phyloP scores from a whole-genome alignment of 2,329 filamentous ascomycete species.

The Phoma sp. region DNA sequence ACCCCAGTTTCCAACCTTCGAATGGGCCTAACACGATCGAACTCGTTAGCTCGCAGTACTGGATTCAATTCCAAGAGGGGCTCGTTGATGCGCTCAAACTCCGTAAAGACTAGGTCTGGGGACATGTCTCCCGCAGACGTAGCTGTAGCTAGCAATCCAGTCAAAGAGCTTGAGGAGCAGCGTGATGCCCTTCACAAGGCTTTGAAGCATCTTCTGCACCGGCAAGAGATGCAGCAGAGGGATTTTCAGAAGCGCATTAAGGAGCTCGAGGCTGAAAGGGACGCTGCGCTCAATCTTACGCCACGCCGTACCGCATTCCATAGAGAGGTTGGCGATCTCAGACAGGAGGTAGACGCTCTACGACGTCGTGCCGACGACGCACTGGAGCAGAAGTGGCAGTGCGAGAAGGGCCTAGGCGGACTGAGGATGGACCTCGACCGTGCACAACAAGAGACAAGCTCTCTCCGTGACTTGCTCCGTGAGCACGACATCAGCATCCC shows the following conservation, averaged over 20 bases:
- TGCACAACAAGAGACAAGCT: constrained; percentile 88
- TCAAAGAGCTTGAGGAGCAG: constrained; percentile 93
- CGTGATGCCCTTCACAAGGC: constrained; percentile 89
- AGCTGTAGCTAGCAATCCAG: constrained; percentile 42
- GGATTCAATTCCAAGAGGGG: constrained; percentile 49
- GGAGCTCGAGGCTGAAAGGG: constrained; percentile 77
- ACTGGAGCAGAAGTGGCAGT: constrained; percentile 93
- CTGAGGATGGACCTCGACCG: constrained; percentile 97
- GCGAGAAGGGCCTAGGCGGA: constrained; percentile 85
- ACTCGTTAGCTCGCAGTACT: constrained; percentile 66
- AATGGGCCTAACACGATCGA: constrained; percentile 67
- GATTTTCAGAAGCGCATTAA: constrained; percentile 83
- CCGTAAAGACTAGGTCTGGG: constrained; percentile 46
- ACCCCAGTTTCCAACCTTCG: constrained; percentile 36
- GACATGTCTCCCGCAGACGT: constrained; percentile 64
- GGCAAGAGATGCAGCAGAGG: constrained; percentile 82
- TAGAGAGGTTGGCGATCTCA: constrained; percentile 77
- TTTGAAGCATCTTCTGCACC: constrained; percentile 80
- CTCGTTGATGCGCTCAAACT: constrained; percentile 60
- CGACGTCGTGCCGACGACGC: constrained; percentile 90
- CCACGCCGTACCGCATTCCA: constrained; percentile 81
- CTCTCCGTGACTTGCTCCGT: constrained; percentile 76
- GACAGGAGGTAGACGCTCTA: constrained; percentile 83
- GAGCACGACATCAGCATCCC: constrained; percentile 83
- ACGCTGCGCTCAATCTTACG: constrained; percentile 71